phyloP scores from a whole-genome alignment of 108 stramenopile species.

The Schizochytrium sp. region DNA sequence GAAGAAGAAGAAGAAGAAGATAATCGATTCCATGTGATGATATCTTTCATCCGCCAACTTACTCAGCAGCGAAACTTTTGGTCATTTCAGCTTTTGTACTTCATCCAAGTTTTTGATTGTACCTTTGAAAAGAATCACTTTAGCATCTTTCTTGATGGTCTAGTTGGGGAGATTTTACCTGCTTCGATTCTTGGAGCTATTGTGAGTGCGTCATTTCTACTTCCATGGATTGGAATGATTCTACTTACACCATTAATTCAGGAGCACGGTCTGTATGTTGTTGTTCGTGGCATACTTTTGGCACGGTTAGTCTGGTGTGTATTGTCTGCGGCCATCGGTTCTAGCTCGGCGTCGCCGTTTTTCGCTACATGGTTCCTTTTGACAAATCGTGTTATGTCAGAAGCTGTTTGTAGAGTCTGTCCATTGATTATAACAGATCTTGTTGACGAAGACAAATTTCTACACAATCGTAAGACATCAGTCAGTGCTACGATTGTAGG shows the following conservation, averaged over 20 bases:
- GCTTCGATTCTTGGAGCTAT: neutral
- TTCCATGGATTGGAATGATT: slow-evolving; percentile 58
- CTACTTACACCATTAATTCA: slow-evolving; percentile 28
- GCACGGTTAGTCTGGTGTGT: neutral
- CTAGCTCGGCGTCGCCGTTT: neutral
- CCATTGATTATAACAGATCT: slow-evolving; percentile 56
- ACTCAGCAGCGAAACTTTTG: slow-evolving; percentile 49
- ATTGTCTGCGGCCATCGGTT: neutral
- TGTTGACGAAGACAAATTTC: slow-evolving; percentile 54
- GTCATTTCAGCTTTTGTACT: slow-evolving; percentile 23
- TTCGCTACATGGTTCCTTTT: slow-evolving; percentile 44
- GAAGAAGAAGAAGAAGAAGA: too few species aligned
- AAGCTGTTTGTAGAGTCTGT: slow-evolving; percentile 43
- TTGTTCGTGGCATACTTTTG: slow-evolving; percentile 3
- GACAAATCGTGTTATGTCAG: slow-evolving; percentile 56
- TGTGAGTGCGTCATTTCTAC: slow-evolving; percentile 40
- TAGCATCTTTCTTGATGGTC: slow-evolving; percentile 46
- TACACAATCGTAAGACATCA: neutral
- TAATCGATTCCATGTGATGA: neutral
- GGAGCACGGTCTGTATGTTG: slow-evolving; percentile 25
- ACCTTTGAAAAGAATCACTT: slow-evolving; percentile 66
- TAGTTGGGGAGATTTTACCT: slow-evolving; percentile 35
- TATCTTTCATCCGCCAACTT: slow-evolving; percentile 17
- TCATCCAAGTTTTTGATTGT: slow-evolving; percentile 63
- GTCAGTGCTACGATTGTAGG: slow-evolving; percentile 55